phyloP scores from a whole-genome alignment of 1,139 yeast species.

The Diutina mesorugosa region DNA sequence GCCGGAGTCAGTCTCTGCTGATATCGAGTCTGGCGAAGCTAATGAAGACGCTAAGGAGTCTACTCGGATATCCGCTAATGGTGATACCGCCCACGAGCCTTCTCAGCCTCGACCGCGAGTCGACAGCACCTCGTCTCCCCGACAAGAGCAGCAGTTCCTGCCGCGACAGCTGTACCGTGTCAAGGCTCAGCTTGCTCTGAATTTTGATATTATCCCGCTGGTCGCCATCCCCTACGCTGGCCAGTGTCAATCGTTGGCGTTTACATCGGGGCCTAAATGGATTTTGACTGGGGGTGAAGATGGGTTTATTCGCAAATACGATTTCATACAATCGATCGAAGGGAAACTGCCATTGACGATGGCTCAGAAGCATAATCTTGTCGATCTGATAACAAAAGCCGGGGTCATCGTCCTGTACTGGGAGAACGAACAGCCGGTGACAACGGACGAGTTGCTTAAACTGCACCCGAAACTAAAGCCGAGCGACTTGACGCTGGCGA shows the following conservation, averaged over 20 bases:
- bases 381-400: constrained; percentile 74
- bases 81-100: not conserved
- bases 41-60: not conserved
- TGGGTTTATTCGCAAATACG: constrained; percentile 84
- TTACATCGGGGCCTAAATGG: constrained; percentile 78
- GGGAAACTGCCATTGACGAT: constrained; percentile 87
- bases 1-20: not conserved
- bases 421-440: constrained; percentile 88
- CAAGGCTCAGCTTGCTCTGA: constrained; percentile 25
- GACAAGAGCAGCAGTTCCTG: not conserved
- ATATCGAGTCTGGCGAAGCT: not conserved
- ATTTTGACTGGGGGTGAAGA: constrained; percentile 94
- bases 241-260: constrained; percentile 63
- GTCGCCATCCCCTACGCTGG: constrained; percentile 64
- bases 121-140: not conserved
- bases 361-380: constrained; percentile 81
- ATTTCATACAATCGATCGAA: constrained; percentile 71
- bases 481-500: constrained; percentile 23
- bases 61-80: not conserved
- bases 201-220: constrained; percentile 49
- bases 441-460: constrained; percentile 24
- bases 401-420: constrained; percentile 80
- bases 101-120: constrained; percentile 4
- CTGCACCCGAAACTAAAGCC: constrained; percentile 31
- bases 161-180: not conserved